Conservation (phyloP, 208 protist genomes). For the Leptomonas pyrrhocoris region DNA sequence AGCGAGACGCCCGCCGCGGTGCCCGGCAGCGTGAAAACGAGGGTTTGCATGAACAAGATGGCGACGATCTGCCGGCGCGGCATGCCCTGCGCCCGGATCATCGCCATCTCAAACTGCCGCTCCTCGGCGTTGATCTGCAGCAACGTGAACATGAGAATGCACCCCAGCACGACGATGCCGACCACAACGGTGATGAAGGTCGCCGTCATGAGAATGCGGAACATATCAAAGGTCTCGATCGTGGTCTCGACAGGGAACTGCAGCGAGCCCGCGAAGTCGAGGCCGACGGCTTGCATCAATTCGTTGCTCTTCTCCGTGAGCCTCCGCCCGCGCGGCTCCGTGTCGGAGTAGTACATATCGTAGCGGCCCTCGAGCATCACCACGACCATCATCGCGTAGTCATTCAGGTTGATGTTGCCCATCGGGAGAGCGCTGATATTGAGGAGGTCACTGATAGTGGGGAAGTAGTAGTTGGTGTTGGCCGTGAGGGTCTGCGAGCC, state of each 20-base stretch:
- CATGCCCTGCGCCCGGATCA: slow-evolving; percentile 95
- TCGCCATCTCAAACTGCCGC: slow-evolving; percentile 97
- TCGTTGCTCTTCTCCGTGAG: slow-evolving; percentile 65
- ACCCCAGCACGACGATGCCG: slow-evolving; percentile 85
- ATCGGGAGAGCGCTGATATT: slow-evolving; percentile 21
- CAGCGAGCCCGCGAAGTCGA: slow-evolving; percentile 52
- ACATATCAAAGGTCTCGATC: slow-evolving; percentile 68
- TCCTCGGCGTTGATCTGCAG: slow-evolving; percentile 94
- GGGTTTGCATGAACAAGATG: slow-evolving; percentile 81
- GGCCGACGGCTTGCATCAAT: slow-evolving; percentile 56
- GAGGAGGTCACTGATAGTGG: slow-evolving; percentile 34
- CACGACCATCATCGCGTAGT: slow-evolving; percentile 72
- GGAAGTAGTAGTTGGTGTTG: slow-evolving; percentile 28
- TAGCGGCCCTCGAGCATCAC: slow-evolving; percentile 71
- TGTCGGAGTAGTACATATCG: slow-evolving; percentile 72
- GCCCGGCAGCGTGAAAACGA: slow-evolving; percentile 92
- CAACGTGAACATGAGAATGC: slow-evolving; percentile 92
- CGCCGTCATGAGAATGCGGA: slow-evolving; percentile 84
- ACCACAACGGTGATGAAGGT: slow-evolving; percentile 85
- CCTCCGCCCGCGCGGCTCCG: slow-evolving; percentile 24
- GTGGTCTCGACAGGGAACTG: slow-evolving; percentile 60
- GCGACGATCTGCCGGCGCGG: slow-evolving; percentile 66
- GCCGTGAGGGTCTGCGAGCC: slow-evolving; percentile 29
- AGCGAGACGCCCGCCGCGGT: slow-evolving; percentile 74
- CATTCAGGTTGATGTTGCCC: slow-evolving; percentile 42